Percentiles rank a stretch among this genome's conserved stretches.
Conservation (phyloP, 2,329 filamentous ascomycete species). For the Fusarium clavum region DNA sequence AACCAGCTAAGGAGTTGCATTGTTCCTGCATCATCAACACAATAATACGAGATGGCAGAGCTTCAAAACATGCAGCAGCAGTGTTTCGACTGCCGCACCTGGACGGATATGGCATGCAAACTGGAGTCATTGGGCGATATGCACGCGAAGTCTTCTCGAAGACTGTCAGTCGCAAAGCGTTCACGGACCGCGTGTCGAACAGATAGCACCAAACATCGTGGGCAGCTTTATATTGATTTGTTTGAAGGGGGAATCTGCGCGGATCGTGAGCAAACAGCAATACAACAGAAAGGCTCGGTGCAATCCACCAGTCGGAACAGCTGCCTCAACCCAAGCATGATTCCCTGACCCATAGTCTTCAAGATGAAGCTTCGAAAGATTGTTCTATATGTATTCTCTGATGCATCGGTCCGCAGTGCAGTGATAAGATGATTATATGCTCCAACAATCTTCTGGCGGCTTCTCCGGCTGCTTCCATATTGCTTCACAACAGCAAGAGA, state of each 20-base stretch:
- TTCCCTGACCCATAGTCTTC: constrained; percentile 30
- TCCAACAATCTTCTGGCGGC: constrained; percentile 26
- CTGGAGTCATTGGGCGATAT: constrained; percentile 25
- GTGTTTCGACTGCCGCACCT: constrained; percentile 17
- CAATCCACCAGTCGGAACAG: constrained; percentile 31
- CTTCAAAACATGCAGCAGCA: constrained; percentile 21
- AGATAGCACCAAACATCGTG: constrained; percentile 27
- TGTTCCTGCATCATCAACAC: constrained; percentile 18
- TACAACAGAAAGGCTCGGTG: constrained; percentile 25
- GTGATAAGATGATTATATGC: constrained; percentile 40
- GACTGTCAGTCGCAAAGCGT: constrained; percentile 22
- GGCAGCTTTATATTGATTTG: constrained; percentile 21
- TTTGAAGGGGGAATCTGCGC: constrained; percentile 29
- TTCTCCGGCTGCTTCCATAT: constrained; percentile 35
- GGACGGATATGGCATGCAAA: constrained; percentile 30
- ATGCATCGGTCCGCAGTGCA: constrained; percentile 35
- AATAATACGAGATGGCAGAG: constrained; percentile 9
- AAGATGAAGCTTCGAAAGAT: constrained; percentile 41
- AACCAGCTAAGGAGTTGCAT: constrained; percentile 20
- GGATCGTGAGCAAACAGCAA: constrained; percentile 44
- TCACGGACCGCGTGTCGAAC: constrained; percentile 29
- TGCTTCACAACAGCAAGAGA: constrained; percentile 33
- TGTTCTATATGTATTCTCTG: constrained; percentile 37
- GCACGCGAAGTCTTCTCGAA: constrained; percentile 45
- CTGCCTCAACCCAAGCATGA: constrained; percentile 23